These are phyloP conservation scores for Mallotus nudiflorus DNA, from an alignment of 345 rosid species.

Conservation along the genomic window DNA sequence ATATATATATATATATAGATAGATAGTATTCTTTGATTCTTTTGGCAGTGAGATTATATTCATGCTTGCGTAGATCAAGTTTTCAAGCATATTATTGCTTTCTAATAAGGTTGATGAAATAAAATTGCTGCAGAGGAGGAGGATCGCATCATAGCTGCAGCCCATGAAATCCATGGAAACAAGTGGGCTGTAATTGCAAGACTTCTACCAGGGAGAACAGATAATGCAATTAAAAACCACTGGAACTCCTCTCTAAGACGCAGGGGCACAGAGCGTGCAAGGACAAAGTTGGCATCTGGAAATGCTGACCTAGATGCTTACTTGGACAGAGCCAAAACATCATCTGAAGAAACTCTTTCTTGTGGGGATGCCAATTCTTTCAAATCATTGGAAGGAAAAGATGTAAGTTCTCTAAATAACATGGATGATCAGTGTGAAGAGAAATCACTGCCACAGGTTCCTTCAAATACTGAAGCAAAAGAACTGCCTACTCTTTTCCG, in stretches of 20 bases:
- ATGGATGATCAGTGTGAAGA: slow-evolving; percentile 44
- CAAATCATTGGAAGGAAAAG: slow-evolving; percentile 57
- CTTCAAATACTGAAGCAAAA: slow-evolving; percentile 35
- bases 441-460: slow-evolving; percentile 26
- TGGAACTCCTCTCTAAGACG: slow-evolving; percentile 88
- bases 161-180: slow-evolving; percentile 79
- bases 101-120: slow-evolving; percentile 7
- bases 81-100: slow-evolving; percentile 11
- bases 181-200: slow-evolving; percentile 85
- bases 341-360: slow-evolving; percentile 77
- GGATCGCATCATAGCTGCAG: slow-evolving; percentile 59
- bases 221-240: slow-evolving; percentile 83
- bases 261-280: slow-evolving; percentile 40
- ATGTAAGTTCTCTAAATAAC: slow-evolving; percentile 45
- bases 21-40: no score
- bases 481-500: slow-evolving; percentile 62
- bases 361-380: slow-evolving; percentile 61
- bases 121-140: slow-evolving; percentile 57
- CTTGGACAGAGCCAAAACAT: slow-evolving; percentile 52
- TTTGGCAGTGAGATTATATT: not conserved
- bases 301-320: slow-evolving; percentile 41
- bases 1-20: no score
- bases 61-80: not conserved
- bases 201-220: slow-evolving; percentile 84
- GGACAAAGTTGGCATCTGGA: slow-evolving; percentile 31